Conservation (phyloP, 2,329 filamentous ascomycete species). For the Macrophomina phaseolina region DNA sequence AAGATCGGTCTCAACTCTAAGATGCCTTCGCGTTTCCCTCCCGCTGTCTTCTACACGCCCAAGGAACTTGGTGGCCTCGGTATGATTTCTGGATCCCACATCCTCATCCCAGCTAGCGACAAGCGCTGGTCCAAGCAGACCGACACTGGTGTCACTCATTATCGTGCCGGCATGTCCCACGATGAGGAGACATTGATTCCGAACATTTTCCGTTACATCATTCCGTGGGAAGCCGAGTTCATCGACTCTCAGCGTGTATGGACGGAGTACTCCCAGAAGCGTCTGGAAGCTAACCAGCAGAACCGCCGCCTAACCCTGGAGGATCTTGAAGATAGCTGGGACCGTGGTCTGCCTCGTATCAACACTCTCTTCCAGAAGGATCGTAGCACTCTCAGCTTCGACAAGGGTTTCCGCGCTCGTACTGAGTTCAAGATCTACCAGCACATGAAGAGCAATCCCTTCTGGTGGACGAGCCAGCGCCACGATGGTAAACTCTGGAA, state of each 20-base stretch:
- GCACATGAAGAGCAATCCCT: conserved; percentile 98
- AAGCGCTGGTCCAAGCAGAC: conserved; percentile 99
- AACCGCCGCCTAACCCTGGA: conserved; percentile 93
- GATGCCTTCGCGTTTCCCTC: conserved; percentile 98
- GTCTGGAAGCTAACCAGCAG: conserved; percentile 94
- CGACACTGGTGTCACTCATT: conserved; percentile 95
- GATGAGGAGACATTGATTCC: conserved; percentile 97
- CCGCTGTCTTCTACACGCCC: conserved; percentile 97
- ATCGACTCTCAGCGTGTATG: conserved; percentile 98
- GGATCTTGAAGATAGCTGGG: conserved; percentile 97
- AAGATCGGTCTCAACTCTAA: conserved; percentile 99
- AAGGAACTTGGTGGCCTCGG: conserved; percentile 96
- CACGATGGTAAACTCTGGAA: conserved; percentile 99
- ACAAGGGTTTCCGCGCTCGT: conserved; percentile 95
- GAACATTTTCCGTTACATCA: conserved; percentile 99
- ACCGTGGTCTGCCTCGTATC: conserved; percentile 94
- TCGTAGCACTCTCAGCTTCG: conserved; percentile 92
- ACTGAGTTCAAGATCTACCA: conserved; percentile 99
- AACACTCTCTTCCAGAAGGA: conserved; percentile 99
- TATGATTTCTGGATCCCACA: conserved; percentile 99
- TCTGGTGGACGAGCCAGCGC: conserved; percentile 98
- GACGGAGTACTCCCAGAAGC: conserved; percentile 99
- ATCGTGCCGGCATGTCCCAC: conserved; percentile 96
- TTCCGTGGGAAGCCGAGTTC: conserved; percentile 98
- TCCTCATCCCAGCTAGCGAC: conserved; percentile 94